These are phyloP conservation scores for Fusarium albosuccineum DNA, from an alignment of 2,329 filamentous ascomycete species.

Conservation along the genomic window DNA sequence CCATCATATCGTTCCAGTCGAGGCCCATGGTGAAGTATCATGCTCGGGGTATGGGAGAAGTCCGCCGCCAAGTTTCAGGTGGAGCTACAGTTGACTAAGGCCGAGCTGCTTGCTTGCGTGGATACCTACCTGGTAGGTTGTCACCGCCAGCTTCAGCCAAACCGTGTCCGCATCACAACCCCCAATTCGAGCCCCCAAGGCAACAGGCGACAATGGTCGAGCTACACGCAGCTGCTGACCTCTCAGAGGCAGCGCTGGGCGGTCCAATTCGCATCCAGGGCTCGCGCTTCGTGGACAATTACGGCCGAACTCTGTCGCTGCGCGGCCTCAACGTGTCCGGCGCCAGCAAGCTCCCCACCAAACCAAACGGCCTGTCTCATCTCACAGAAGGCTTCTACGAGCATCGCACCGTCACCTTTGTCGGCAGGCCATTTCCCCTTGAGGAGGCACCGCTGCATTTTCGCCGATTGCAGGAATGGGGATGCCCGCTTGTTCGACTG, in stretches of 20 bases:
- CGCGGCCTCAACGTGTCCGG: slow-evolving; percentile 59
- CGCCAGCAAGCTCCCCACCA: slow-evolving; percentile 56
- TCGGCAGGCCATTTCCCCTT: slow-evolving; percentile 54
- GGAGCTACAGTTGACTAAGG: slow-evolving; percentile 29
- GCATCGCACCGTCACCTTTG: slow-evolving; percentile 55
- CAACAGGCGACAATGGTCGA: slow-evolving; percentile 30
- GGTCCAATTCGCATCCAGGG: slow-evolving; percentile 48
- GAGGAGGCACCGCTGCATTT: slow-evolving; percentile 57
- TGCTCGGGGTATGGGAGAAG: no score
- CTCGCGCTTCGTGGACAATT: slow-evolving; percentile 51
- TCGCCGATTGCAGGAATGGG: slow-evolving; percentile 54
- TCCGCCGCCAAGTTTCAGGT: slow-evolving; percentile 27
- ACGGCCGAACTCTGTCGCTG: slow-evolving; percentile 55
- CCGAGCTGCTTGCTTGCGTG: slow-evolving; percentile 26
- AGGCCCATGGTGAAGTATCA: no score
- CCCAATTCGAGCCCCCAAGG: not conserved
- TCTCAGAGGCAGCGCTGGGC: slow-evolving; percentile 52
- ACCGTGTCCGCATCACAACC: slow-evolving; percentile 28
- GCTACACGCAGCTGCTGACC: slow-evolving; percentile 49
- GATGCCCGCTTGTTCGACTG: slow-evolving; percentile 54
- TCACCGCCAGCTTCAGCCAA: slow-evolving; percentile 2
- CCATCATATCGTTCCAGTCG: no score
- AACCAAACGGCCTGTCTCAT: slow-evolving; percentile 54
- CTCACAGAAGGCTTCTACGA: slow-evolving; percentile 57
- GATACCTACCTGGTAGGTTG: not conserved